Evolutionary conservation across 345 rosid genomes (phyloP), one percentile per base, ranked within the genome.

Genomic region (Lumnitzera racemosa): DNA sequence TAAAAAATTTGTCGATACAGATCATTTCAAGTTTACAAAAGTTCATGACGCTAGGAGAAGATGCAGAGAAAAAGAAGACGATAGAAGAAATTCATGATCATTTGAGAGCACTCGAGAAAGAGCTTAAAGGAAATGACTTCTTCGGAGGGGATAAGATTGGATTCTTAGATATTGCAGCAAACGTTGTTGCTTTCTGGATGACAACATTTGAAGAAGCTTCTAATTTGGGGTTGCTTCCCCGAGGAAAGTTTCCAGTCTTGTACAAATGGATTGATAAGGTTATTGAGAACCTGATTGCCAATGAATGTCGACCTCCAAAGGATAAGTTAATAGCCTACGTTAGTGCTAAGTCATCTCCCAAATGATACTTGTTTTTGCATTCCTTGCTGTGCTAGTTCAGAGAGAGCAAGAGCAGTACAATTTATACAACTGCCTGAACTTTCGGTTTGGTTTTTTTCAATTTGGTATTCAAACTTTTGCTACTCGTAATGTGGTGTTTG

Each of bases 91-190:
- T 69, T 53, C 62, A 1, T 25, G 55, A 49, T 52, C 71, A 61
- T n/a, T 1, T 75, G 47, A 58, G 20, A 53, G 15, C 66, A 14
- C 74, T 78, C 41, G 80, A 72, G 57, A 65, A 64, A 24, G 67
- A 64, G 58, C 41, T 72, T 10, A 67, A 55, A 1, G 69, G 74
- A 12, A 70, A 75, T 59, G 14, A 63, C 13, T 75, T 75, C 46
- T 75, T 78, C 20, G 80, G 71, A 4, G 77, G 77, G 3, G 46
- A 69, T 24, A 61, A 27, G 4, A 15, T 61, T 0, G 78, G 83
- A 56, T 67, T 58, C n/a, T 47, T 78, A 58, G 80, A 72, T 64
- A 8, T 72, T 59, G 77, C 66, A 12, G 69, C 51, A 8, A 69
- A 60, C 20, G 24, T 57, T 46, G 43, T 75, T 56, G 69, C 74